A percentile compares a stretch with the other conserved stretches of the same genome.
Evolutionary conservation across 805 yeast genomes (phyloP).

Genomic region (Kazachstania viticola): DNA sequence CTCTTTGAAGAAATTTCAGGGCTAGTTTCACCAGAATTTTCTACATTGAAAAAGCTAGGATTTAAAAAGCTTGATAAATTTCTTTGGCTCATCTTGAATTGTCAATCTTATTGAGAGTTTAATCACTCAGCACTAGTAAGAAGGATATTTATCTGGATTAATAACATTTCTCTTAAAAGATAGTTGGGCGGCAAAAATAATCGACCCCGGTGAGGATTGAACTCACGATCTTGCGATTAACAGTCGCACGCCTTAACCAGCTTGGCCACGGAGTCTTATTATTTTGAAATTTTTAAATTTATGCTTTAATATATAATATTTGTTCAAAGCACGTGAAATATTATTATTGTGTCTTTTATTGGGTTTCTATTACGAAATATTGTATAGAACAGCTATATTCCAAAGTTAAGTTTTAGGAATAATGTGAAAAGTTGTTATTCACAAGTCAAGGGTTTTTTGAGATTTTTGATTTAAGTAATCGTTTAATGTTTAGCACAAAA

Average conservation of each 20-base stretch:
- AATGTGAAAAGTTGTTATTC: too few relatives aligned
- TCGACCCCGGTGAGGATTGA: slow-evolving; percentile 50
- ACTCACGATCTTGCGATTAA: slow-evolving; percentile 55
- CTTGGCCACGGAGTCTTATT: slow-evolving; percentile 49
- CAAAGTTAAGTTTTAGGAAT: too few relatives aligned
- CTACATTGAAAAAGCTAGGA: not conserved
- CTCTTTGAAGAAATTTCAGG: not conserved
- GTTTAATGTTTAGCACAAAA: too few relatives aligned
- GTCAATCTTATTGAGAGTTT: not conserved
- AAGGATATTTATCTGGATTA: not conserved
- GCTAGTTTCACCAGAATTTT: not conserved
- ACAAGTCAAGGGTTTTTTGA: too few relatives aligned
- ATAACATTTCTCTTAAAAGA: not conserved
- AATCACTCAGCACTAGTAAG: not conserved
- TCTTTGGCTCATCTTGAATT: not conserved
- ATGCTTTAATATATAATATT: too few relatives aligned
- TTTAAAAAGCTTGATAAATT: not conserved
- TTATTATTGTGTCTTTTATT: too few relatives aligned
- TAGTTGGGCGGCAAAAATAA: not conserved
- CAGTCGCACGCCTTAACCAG: slow-evolving; percentile 54
- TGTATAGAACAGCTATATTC: too few relatives aligned
- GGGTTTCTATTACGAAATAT: too few relatives aligned
- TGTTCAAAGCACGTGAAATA: too few relatives aligned
- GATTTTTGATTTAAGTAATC: too few relatives aligned
- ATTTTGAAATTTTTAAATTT: too few relatives aligned